Percentiles rank a stretch among this genome's conserved stretches.
These are phyloP conservation scores for Daucus carota DNA, from an alignment of 129 eudicot genomes.

Conservation along the genomic window DH1_v3.0 NC_030383.2:13265501-13266000, in stretches of 20 bases:
- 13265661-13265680: background rate
- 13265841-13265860: slow-evolving; percentile 31
- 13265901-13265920: slow-evolving; percentile 1
- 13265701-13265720: slow-evolving; percentile 5
- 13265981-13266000: slow-evolving; percentile 8
- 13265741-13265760: slow-evolving; percentile 3
- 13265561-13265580: background rate
- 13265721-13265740: background rate
- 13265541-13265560: slow-evolving; percentile 27
- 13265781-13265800: background rate
- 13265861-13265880: slow-evolving; percentile 5
- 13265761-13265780: slow-evolving; percentile 1
- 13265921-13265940: slow-evolving; percentile 6
- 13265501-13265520: background rate
- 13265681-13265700: slow-evolving; percentile 40
- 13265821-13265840: slow-evolving; percentile 12
- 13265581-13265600: slow-evolving; percentile 6
- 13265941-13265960: slow-evolving; percentile 8
- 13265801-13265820: slow-evolving; percentile 16
- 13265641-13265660: slow-evolving; percentile 21
- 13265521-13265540: slow-evolving; percentile 27
- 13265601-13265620: slow-evolving; percentile 20
- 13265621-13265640: slow-evolving; percentile 33
- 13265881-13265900: slow-evolving; percentile 12
- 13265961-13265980: slow-evolving; percentile 8